Evolutionary conservation across 805 yeast genomes (phyloP).

Genomic region (Candida berthetii): DNA sequence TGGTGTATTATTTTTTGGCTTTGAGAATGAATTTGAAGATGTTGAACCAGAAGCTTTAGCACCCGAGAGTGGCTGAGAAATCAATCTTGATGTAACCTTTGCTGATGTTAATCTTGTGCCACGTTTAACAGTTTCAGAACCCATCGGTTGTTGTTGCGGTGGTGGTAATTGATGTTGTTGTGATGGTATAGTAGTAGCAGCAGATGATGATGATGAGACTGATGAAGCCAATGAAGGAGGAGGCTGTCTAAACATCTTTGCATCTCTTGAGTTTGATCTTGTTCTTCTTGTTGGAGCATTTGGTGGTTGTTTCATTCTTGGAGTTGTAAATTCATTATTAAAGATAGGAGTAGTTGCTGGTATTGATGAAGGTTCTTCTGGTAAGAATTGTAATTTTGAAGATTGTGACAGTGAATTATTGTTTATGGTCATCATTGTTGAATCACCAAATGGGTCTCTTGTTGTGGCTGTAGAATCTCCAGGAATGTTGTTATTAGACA

Average conservation of each 20-base stretch:
- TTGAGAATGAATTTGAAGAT: conserved; percentile 2
- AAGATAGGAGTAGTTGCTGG: too few relatives aligned
- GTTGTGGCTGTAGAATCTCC: conserved; percentile 1
- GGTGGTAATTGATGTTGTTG: too few relatives aligned
- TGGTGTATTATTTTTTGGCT: neutral
- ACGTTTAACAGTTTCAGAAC: conserved; percentile 16
- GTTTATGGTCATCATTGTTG: conserved; percentile 10
- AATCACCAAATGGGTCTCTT: conserved; percentile 22
- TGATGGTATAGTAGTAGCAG: neutral
- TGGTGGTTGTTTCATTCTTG: conserved; percentile 31
- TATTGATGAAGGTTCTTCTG: conserved; percentile 6
- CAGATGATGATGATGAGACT: neutral
- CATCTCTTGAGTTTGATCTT: conserved; percentile 13
- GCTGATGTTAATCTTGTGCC: conserved; percentile 31
- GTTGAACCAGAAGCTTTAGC: neutral
- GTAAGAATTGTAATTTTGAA: conserved; percentile 11
- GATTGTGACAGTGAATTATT: neutral
- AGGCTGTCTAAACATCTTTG: conserved; percentile 14
- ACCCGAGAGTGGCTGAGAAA: conserved; percentile 31
- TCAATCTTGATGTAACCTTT: conserved; percentile 40
- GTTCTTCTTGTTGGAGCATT: conserved; percentile 34
- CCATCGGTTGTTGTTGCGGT: too few relatives aligned
- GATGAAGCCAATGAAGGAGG: conserved; percentile 2
- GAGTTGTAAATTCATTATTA: conserved; percentile 31
- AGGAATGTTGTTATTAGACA: neutral